Conservation (phyloP, 2,329 filamentous ascomycete species). For the Cladosporium austrohemisphaericum region DNA sequence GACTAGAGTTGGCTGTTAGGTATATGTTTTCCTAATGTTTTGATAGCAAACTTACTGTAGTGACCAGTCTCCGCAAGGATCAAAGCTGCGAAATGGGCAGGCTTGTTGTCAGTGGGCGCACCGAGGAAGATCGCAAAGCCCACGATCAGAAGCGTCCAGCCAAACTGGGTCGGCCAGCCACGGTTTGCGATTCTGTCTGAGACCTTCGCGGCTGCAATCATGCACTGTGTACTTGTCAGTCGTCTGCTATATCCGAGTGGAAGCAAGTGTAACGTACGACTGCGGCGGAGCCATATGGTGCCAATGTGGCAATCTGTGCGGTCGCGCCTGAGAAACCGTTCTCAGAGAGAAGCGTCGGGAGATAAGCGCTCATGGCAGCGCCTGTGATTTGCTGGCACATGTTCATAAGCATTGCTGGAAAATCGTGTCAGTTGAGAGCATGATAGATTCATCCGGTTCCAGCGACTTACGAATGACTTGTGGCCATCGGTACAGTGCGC, state of each 20-base stretch:
- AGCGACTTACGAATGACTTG: constrained; percentile 15
- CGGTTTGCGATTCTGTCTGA: constrained; percentile 15
- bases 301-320: constrained; percentile 16
- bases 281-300: constrained; percentile 15
- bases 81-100: constrained; percentile 16
- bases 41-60: constrained; percentile 13
- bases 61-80: constrained; percentile 17
- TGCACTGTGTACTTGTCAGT: constrained; percentile 6
- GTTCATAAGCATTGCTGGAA: constrained; percentile 17
- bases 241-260: background rate
- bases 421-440: background rate
- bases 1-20: constrained; percentile 1
- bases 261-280: constrained; percentile 1
- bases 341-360: constrained; percentile 16
- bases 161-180: constrained; percentile 17
- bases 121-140: constrained; percentile 17
- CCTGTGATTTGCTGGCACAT: constrained; percentile 19
- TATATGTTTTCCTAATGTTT: background rate
- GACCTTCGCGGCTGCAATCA: constrained; percentile 15
- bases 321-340: constrained; percentile 17
- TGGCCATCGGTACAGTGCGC: constrained; percentile 18
- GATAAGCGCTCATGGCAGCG: constrained; percentile 16
- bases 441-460: background rate
- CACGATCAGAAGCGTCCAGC: constrained; percentile 16
- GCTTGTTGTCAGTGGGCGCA: constrained; percentile 15